phyloP scores from a whole-genome alignment of 345 rosid genomes.

The Geranium rotundifolium region DNA sequence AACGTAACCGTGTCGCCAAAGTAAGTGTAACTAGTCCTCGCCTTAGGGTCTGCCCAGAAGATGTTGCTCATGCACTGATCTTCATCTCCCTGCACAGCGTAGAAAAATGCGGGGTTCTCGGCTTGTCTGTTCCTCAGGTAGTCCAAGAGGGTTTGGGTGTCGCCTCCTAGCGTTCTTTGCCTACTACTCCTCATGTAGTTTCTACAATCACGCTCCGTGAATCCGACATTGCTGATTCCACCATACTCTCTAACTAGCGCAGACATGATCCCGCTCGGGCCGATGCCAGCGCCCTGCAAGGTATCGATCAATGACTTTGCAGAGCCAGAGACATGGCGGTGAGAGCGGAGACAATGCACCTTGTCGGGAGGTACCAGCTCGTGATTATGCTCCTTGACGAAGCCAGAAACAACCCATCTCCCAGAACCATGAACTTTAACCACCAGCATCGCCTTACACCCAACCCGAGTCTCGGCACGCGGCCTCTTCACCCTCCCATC shows the following conservation, averaged over 20 bases:
- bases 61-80: constrained; percentile 28
- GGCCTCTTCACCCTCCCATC: constrained; percentile 47
- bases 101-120: constrained; percentile 37
- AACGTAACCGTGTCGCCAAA: constrained; percentile 45
- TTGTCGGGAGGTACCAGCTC: constrained; percentile 38
- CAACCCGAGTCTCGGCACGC: constrained; percentile 29
- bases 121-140: constrained; percentile 36
- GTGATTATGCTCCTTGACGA: constrained; percentile 31
- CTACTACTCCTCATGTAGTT: constrained; percentile 40
- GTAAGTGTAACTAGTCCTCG: constrained; percentile 32
- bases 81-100: constrained; percentile 32
- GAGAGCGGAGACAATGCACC: constrained; percentile 41
- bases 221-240: constrained; percentile 41
- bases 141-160: constrained; percentile 35
- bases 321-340: constrained; percentile 37
- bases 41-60: constrained; percentile 47
- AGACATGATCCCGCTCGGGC: constrained; percentile 42
- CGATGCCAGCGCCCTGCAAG: constrained; percentile 42
- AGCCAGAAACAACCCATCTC: constrained; percentile 37
- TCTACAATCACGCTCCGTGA: constrained; percentile 41
- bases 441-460: constrained; percentile 33
- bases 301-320: constrained; percentile 42
- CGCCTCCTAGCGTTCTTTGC: constrained; percentile 37
- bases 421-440: constrained; percentile 45
- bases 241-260: constrained; percentile 39